Base-by-base conservation (phyloP, 2,329 filamentous ascomycete genomes). In the Pseudopithomyces maydicus region DNA sequence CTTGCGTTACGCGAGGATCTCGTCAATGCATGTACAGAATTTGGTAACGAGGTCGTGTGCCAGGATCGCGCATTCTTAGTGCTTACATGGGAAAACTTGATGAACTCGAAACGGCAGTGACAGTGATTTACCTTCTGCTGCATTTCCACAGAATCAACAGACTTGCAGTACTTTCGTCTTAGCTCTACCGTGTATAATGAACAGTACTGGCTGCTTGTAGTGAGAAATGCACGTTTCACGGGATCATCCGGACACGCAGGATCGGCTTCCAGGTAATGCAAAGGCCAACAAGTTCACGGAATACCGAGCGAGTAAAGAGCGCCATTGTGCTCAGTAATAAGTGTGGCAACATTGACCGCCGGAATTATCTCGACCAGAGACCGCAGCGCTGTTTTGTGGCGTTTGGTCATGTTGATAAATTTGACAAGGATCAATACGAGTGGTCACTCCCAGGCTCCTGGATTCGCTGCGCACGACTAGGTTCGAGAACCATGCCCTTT, bases 11-110 rank as follows among this genome's bases (percentile, higher is more conserved):
- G 26, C 17, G 26, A 36, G 45, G 6, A 17, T 17, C 46, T 20
- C 38, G 46, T 23, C 46, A 39, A 39, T 29, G 46, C 33, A 20
- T 47, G 44, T 47, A 29, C 10, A 14, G 12, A 17, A 39, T 32
- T 49, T 49, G 33, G 46, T 38, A 49, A 23, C 46, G 46, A 29
- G 33, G 46, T 49, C 33, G 4, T 38, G 7, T 49, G 38, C 46
- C 33, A 26, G 46, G 45, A n/a, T 26, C 23, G 19, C 12, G 12
- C 20, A 11, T 20, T n/a, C 20, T 29, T 49, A 49, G 46, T 39
- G 46, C 46, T 39, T 32, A 49, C 33, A 29, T 29, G 26, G 5
- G 8, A 29, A 29, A 5, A 29, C 26, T 29, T 29, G 26, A 8
- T 5, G 26, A 29, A 29, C 26, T 8, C 8, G 26, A 29, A 29